Evolutionary conservation across 345 rosid genomes (phyloP), one percentile per base, ranked within the genome.

Genomic region (Salix caprea): DNA sequence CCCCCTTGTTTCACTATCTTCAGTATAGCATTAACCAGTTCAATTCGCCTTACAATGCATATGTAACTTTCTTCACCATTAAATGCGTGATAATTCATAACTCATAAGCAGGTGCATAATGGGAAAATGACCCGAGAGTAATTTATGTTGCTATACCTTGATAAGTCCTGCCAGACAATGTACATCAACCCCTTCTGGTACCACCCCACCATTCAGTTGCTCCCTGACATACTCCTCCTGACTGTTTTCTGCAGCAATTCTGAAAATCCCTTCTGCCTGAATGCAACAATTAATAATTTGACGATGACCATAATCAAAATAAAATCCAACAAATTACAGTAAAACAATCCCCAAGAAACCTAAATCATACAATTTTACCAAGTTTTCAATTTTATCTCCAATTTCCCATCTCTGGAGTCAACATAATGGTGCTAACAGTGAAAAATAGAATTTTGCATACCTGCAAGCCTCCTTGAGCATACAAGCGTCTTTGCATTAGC

Each of bases 161-260:
- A 81, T 77, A 74, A 81, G 84, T 70, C 84, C 84, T 24, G 84
- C 84, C 75, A 81, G 71, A 70, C 84, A 81, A 39, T 81, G 84
- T 26, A 77, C 76, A 65, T 77, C 81, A 70, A 81, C 61, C 60
- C 81, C 84, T 39, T 77, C 84, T 5, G 84, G 76, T 65, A 81
- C 78, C 39, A 74, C 78, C 67, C 84, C 84, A 34, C 78, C 46
- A 74, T 81, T 81, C 30, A 81, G 71, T 44, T 81, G 84, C 71
- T 77, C 84, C 76, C 84, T 81, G 36, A 81, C 81, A 74, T 16
- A 56, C 76, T 81, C 84, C 71, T 81, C 84, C 76, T 81, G 84
- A 58, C 84, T 77, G 68, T 81, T 81, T 61, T 74, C 84, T 40
- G 78, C 84, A 56, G 65, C 78, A 54, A 81, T 81, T 70, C 84